A percentile compares a stretch with the other conserved stretches of the same genome.
phyloP scores from a whole-genome alignment of 202 grass and related monocot genomes.

The Bolboschoenoplectus hybrid region DNA sequence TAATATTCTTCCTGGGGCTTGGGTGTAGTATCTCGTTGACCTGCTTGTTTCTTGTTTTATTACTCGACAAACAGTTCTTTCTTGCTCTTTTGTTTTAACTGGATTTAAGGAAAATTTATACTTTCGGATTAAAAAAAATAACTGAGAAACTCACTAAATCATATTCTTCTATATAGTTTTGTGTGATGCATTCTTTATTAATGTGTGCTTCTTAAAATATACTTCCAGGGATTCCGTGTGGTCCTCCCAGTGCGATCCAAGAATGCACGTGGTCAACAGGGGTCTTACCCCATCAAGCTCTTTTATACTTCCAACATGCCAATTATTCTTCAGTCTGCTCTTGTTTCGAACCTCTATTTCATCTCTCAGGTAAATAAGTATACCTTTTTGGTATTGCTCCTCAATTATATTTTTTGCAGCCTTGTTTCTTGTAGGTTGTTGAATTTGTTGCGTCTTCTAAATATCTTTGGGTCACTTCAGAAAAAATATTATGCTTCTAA shows the following conservation, averaged over 20 bases:
- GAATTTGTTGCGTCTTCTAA: background rate
- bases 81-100: background rate
- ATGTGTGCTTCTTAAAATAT: background rate
- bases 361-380: no score
- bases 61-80: no score
- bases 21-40: slow-evolving; percentile 29
- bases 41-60: no score
- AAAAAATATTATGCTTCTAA: background rate
- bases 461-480: background rate
- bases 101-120: slow-evolving; percentile 15
- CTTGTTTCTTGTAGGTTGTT: background rate
- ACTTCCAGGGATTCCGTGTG: background rate
- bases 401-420: background rate
- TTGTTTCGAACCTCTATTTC: no score
- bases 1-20: slow-evolving; percentile 43
- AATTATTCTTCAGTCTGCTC: no score
- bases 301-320: no score
- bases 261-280: no score
- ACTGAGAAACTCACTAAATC: background rate
- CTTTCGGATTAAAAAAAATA: no score
- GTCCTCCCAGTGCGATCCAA: no score
- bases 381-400: no score
- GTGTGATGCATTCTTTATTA: background rate
- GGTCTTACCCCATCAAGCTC: no score
- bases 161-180: background rate